These are phyloP conservation scores for Hapsidospora chrysogenum DNA, from an alignment of 495 filamentous ascomycete genomes.

Conservation along the genomic window DNA sequence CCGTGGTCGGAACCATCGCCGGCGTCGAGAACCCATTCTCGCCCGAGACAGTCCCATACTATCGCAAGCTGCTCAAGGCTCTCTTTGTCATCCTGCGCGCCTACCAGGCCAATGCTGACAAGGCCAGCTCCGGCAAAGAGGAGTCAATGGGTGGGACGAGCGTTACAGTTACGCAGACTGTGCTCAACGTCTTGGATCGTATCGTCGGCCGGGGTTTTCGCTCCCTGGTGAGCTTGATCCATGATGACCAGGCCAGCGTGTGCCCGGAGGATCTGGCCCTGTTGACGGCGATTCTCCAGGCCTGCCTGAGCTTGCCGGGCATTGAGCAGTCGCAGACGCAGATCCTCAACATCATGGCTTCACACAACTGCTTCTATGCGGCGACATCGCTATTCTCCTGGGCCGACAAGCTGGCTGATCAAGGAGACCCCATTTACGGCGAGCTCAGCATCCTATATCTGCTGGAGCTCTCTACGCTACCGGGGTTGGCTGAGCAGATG, in stretches of 20 bases:
- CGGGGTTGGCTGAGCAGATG: conserved; percentile 71
- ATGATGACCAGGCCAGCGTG: conserved; percentile 34
- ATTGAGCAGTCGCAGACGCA: conserved; percentile 43
- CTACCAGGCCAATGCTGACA: conserved; percentile 10
- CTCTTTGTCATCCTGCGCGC: conserved; percentile 69
- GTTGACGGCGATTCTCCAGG: conserved; percentile 77
- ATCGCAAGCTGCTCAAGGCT: conserved; percentile 66
- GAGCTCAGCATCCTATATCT: conserved; percentile 78
- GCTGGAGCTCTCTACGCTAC: conserved; percentile 68
- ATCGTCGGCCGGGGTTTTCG: conserved; percentile 72
- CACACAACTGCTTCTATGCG: conserved; percentile 58
- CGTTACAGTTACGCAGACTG: conserved; percentile 28
- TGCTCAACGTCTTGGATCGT: conserved; percentile 57
- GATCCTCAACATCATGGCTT: conserved; percentile 44
- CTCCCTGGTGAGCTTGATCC: conserved; percentile 56
- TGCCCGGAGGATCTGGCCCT: conserved; percentile 63
- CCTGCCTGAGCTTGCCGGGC: conserved; percentile 54
- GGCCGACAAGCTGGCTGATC: conserved; percentile 61
- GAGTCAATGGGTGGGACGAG: conserved; percentile 4
- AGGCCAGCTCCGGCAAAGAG: neutral
- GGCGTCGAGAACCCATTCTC: conserved; percentile 47
- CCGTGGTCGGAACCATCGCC: conserved; percentile 52
- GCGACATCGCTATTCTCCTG: conserved; percentile 85
- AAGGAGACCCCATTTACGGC: conserved; percentile 84
- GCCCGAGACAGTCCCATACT: conserved; percentile 46